Base-by-base conservation (phyloP, 192 early-diverging fungal genomes). In the Obelidium mucronatum region DNA sequence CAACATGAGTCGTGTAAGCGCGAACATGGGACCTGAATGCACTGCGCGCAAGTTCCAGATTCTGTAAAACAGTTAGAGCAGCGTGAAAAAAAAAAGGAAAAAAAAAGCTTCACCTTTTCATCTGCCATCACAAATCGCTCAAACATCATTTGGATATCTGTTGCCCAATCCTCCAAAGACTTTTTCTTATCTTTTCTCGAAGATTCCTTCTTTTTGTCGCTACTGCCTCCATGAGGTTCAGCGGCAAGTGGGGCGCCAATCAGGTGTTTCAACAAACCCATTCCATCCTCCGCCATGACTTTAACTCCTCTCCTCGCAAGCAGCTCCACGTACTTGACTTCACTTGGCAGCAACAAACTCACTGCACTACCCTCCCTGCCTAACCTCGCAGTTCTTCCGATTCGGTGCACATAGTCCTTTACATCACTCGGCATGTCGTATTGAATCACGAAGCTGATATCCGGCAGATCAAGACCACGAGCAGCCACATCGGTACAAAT, bases 401-500 rank as follows among this genome's bases (percentile, higher is more conserved):
- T 92, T 69, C 98, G 92, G 85, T 99, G 98, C 40, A 98, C 93
- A 81, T 99, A 99, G 59, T 97, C 96, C 36, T 91, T 90, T 13
- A 95, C 84, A 79, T 97, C 96, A n/a, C 91, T 84, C 11, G 98
- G 98, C 42, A 96, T 93, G 79, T 99, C 98, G 73, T 95, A 98
- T 82, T 99, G 98, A 51, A 99, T 86, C 78, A 99, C 95, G 54
- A 87, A 88, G 31, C 89, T 87, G 28, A 98, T 94, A 79, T 98
- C 92, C 30, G 97, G 95, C 55, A 99, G 81, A 90, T 99, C 98
- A 52, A 99, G 86, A 37, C 98, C 98, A 81, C 98, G 93, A 2
- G 98, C 97, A 1, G 97, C 95, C 2, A 99, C 96, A 82, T 98
- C 97, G 1, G 98, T 99, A 67, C 94, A 95, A 78, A 99, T 88